These are phyloP conservation scores for Camellia oleifera DNA, from an alignment of 179 eudicot species.

Conservation along the genomic window DNA sequence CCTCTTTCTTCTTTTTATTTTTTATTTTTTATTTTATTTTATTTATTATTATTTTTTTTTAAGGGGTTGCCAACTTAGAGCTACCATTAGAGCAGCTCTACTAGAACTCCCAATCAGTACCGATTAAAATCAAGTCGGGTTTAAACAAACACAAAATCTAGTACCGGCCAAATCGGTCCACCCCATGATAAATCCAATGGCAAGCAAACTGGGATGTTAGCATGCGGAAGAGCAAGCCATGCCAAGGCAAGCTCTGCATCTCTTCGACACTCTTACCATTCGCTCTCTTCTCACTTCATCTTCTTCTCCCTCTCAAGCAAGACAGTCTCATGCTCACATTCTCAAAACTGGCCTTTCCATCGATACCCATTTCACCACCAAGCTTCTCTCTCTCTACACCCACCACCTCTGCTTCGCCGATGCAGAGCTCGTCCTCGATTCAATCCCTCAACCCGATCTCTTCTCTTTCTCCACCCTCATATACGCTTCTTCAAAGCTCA, in stretches of 20 bases:
- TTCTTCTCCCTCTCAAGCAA: constrained; percentile 36
- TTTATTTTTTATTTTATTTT: too few species aligned
- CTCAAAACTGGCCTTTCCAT: constrained; percentile 43
- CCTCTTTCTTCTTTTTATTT: too few species aligned
- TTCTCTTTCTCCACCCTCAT: constrained; percentile 56
- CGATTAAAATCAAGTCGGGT: too few species aligned
- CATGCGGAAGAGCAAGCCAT: neutral
- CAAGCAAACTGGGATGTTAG: neutral
- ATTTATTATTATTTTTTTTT: too few species aligned
- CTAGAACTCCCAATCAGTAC: too few species aligned
- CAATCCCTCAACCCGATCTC: constrained; percentile 35
- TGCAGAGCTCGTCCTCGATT: constrained; percentile 43
- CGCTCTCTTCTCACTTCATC: constrained; percentile 22
- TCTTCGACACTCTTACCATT: neutral
- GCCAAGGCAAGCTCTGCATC: constrained; percentile 17
- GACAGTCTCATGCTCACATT: constrained; percentile 58
- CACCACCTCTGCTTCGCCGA: constrained; percentile 49
- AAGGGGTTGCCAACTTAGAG: too few species aligned
- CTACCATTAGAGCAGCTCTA: too few species aligned
- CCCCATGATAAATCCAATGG: too few species aligned
- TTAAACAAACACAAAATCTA: too few species aligned
- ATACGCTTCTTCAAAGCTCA: constrained; percentile 54
- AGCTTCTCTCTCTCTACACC: constrained; percentile 58
- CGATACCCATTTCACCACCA: constrained; percentile 35
- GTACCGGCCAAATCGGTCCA: too few species aligned